Percentiles rank a stretch among this genome's conserved stretches.
Conservation (phyloP, 345 rosid genomes). For the Lepidium didymum region DNA sequence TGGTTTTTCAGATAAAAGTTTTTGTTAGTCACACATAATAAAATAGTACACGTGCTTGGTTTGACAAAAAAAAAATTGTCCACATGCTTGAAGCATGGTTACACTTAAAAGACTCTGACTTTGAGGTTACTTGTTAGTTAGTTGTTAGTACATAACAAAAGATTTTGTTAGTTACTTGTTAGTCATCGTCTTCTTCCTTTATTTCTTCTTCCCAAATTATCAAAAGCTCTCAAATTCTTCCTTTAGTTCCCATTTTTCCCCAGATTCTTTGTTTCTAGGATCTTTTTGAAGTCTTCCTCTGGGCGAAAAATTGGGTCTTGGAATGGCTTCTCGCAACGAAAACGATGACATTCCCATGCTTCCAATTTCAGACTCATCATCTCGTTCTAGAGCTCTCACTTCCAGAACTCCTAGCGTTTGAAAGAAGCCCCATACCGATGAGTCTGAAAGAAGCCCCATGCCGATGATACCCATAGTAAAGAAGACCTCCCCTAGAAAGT, state of each 20-base stretch:
- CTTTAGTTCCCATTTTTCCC: not conserved
- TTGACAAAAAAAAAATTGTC: too few species aligned
- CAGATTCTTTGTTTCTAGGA: not conserved
- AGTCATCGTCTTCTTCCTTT: slow-evolving; percentile 4
- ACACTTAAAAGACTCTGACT: not conserved
- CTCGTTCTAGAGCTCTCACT: slow-evolving; percentile 31
- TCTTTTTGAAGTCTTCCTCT: not conserved
- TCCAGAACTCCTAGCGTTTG: slow-evolving; percentile 50
- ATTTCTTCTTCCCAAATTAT: not conserved
- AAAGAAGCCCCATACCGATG: too few species aligned
- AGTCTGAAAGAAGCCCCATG: slow-evolving; percentile 79
- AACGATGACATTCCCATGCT: slow-evolving; percentile 69
- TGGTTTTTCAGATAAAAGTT: too few species aligned
- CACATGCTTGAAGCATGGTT: too few species aligned
- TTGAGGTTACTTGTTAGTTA: too few species aligned
- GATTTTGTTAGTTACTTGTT: too few species aligned
- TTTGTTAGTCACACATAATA: too few species aligned
- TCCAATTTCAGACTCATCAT: slow-evolving; percentile 36
- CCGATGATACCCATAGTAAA: slow-evolving; percentile 81
- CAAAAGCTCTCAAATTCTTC: not conserved
- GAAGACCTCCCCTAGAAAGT: slow-evolving; percentile 68
- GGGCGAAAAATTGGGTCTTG: not conserved
- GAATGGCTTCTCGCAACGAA: slow-evolving; percentile 22
- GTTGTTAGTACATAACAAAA: too few species aligned
- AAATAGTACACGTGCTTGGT: too few species aligned